These are phyloP conservation scores for Colletotrichum noveboracense DNA, from an alignment of 2,329 filamentous ascomycete species.

Conservation along the genomic window DNA sequence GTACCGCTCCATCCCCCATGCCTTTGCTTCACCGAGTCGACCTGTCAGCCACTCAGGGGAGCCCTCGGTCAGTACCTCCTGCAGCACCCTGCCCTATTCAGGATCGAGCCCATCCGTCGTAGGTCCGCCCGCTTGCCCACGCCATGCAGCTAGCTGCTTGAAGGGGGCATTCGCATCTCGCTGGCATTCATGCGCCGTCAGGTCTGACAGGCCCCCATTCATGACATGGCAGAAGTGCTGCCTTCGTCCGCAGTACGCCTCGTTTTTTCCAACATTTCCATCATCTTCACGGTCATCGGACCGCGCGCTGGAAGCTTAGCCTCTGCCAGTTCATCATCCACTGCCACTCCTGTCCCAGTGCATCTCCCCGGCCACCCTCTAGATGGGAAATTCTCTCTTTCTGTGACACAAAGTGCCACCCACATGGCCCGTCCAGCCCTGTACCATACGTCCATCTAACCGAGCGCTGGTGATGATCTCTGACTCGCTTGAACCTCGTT, in stretches of 20 bases:
- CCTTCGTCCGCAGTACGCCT: background rate
- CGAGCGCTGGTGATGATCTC: background rate
- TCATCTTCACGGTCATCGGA: constrained; percentile 7
- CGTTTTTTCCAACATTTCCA: background rate
- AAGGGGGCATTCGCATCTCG: background rate
- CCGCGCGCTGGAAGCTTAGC: background rate
- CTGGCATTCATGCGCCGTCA: background rate
- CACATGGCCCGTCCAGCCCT: background rate
- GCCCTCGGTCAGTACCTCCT: constrained; percentile 5
- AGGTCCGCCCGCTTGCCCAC: background rate
- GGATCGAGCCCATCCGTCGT: background rate
- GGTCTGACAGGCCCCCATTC: background rate
- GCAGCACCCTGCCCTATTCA: constrained; percentile 15
- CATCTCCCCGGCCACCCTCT: background rate
- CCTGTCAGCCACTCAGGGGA: constrained; percentile 8
- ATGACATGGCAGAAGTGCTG: background rate
- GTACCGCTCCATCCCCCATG: constrained; percentile 3
- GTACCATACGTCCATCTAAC: background rate
- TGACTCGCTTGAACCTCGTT: background rate
- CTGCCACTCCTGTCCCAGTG: background rate
- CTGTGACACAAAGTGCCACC: background rate
- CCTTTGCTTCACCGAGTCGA: constrained; percentile 15
- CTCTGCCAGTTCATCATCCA: background rate
- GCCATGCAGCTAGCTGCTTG: constrained; percentile 8
- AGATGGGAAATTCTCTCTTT: background rate